Base-by-base conservation (phyloP, 768 basidiomycete species). In the Hygrophoropsis aurantiaca region DNA sequence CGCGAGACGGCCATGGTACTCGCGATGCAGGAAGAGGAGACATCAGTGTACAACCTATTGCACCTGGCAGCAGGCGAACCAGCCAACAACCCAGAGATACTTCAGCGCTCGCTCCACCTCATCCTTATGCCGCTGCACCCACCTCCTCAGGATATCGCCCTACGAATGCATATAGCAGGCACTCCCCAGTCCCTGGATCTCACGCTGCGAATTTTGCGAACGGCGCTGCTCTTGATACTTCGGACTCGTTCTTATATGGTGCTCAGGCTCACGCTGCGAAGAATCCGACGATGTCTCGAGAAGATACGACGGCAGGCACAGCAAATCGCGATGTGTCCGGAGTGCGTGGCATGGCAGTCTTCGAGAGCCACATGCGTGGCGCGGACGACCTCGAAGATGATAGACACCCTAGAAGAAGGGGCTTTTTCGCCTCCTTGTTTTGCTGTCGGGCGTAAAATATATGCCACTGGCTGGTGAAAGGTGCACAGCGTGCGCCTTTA, bases 61-160 rank as follows among this genome's bases (percentile, higher is more conserved):
- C 80, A 13, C 80, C 88, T 11, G 72, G 75, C 7, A 82, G 81
- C 57, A 78, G 87, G 42, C 80, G 88, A 32, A 75, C 75, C 3
- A 88, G 87, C 58, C 84, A 86, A 58, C 80, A 78, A 42, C 78
- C 78, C 44, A 71, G 77, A 44, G 77, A 78, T 25, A 57, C 59
- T 15, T 71, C 62, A 24, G 74, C 74, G 9, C 72, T 84, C 33
- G 67, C 75, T 16, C 69, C 75, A 8, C 75, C 82, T 24, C 88
- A 90, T 59, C 88, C 88, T 25, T 90, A 90, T 47, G 88, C 87
- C 8, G 73, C 78, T 27, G 79, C 82, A 6, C 79, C 83, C 5
- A 78, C 74, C 46, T 70, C 79, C 1, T 76, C 71, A 35, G 80
- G 77, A 3, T 83, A 82, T 59, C 81, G 84, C 15, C 64, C 63